A percentile compares a stretch with the other conserved stretches of the same genome.
These are phyloP conservation scores for Salvia miltiorrhiza DNA, from an alignment of 257 asterid genomes.

Conservation along the genomic window DNA sequence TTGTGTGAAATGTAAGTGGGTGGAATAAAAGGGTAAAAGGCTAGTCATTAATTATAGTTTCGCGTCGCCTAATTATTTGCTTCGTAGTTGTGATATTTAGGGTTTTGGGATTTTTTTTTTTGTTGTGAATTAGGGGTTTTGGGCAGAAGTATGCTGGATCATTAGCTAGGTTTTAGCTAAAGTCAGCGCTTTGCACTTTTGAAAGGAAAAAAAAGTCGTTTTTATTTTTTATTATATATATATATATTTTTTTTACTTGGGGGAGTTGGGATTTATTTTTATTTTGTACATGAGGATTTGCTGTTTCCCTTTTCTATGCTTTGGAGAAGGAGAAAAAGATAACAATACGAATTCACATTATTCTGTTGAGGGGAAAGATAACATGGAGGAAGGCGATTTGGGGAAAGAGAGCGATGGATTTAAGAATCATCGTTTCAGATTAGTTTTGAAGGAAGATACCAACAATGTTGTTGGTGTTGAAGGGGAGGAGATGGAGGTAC, in stretches of 20 bases:
- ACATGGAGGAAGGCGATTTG: neutral
- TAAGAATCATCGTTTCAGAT: slow-evolving; percentile 34
- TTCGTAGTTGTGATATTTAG: slow-evolving; percentile 13
- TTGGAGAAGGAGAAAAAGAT: slow-evolving; percentile 50
- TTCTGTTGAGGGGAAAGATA: neutral
- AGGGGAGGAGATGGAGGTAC: slow-evolving; percentile 21
- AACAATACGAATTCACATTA: neutral
- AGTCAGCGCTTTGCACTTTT: neutral
- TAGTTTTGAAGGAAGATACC: slow-evolving; percentile 24
- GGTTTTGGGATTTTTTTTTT: slow-evolving; percentile 19
- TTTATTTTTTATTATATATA: neutral
- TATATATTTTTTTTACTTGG: too few species aligned
- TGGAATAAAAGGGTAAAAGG: neutral
- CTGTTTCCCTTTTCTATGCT: slow-evolving; percentile 54
- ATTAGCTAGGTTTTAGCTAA: neutral
- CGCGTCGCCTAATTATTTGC: neutral
- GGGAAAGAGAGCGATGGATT: neutral
- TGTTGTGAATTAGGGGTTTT: slow-evolving; percentile 30
- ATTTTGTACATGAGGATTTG: slow-evolving; percentile 63
- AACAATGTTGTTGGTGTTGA: neutral
- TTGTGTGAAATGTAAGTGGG: neutral
- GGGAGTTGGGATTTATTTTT: too few species aligned
- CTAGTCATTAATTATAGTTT: neutral
- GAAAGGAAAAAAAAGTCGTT: neutral
- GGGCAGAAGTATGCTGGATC: neutral